These are phyloP conservation scores for Soucietia sequanensis DNA, from an alignment of 805 yeast species.

Conservation along the genomic window DNA sequence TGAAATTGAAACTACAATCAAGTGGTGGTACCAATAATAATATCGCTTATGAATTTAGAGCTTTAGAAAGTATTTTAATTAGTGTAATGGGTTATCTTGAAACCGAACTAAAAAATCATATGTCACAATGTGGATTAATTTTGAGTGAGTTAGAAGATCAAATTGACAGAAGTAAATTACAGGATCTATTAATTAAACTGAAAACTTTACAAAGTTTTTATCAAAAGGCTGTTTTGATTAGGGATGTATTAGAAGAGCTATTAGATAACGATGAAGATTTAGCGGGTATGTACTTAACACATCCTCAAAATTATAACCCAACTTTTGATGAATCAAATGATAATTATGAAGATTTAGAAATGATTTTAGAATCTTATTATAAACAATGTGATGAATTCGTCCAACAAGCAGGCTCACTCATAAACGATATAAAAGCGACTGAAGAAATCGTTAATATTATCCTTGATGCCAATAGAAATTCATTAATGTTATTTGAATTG, in stretches of 20 bases:
- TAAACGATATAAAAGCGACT: slow-evolving; percentile 82
- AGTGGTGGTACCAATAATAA: slow-evolving; percentile 12
- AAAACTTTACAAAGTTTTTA: slow-evolving; percentile 69
- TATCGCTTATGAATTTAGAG: slow-evolving; percentile 68
- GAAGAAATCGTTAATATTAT: slow-evolving; percentile 92
- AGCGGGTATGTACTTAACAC: slow-evolving; percentile 72
- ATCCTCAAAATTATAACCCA: slow-evolving; percentile 20
- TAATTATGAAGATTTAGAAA: slow-evolving; percentile 69
- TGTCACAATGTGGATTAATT: slow-evolving; percentile 58
- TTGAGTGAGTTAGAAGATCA: slow-evolving; percentile 73
- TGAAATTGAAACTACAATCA: slow-evolving; percentile 51
- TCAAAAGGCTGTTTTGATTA: slow-evolving; percentile 71
- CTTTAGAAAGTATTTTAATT: slow-evolving; percentile 77
- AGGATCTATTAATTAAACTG: slow-evolving; percentile 70
- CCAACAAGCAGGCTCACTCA: slow-evolving; percentile 81
- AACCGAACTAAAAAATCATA: slow-evolving; percentile 64
- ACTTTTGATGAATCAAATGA: slow-evolving; percentile 29
- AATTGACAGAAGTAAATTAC: slow-evolving; percentile 71
- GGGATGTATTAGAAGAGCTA: slow-evolving; percentile 79
- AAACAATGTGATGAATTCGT: slow-evolving; percentile 92
- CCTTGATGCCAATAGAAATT: slow-evolving; percentile 85
- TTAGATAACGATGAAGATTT: slow-evolving; percentile 86
- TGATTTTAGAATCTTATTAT: slow-evolving; percentile 84
- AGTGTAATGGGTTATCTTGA: slow-evolving; percentile 80
- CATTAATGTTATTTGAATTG: slow-evolving; percentile 82